These are phyloP conservation scores for Sisymbrium altissimum DNA, from an alignment of 345 rosid genomes.

Conservation along the genomic window DNA sequence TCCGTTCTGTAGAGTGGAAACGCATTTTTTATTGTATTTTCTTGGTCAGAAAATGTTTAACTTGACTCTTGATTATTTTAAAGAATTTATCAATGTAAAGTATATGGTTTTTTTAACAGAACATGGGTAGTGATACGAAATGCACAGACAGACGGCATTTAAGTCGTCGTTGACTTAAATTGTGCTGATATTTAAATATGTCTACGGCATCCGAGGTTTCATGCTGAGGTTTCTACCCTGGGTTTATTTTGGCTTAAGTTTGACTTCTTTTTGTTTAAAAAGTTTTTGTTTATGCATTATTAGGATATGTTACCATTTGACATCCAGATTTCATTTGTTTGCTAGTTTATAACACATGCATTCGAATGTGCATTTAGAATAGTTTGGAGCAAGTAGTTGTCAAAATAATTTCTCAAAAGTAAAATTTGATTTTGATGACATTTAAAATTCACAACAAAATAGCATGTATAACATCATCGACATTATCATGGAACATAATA, in stretches of 20 bases:
- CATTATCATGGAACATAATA: too few species aligned
- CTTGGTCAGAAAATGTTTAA: not conserved
- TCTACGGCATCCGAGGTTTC: not conserved
- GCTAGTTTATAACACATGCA: not conserved
- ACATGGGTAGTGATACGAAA: not conserved
- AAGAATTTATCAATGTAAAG: not conserved
- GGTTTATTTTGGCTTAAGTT: not conserved
- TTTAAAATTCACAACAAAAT: too few species aligned
- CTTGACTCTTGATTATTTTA: slow-evolving; percentile 1
- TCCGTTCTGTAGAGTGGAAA: not conserved
- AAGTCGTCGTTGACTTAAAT: not conserved
- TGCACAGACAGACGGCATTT: not conserved
- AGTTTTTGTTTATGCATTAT: not conserved
- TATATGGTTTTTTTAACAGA: not conserved
- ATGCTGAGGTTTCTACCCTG: not conserved
- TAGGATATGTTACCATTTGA: not conserved
- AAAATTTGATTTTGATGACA: too few species aligned
- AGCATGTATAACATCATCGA: too few species aligned
- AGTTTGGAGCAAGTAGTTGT: too few species aligned
- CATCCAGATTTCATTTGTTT: not conserved
- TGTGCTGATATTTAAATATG: not conserved
- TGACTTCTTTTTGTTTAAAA: not conserved
- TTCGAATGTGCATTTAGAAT: not conserved
- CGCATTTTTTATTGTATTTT: not conserved
- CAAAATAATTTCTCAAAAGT: too few species aligned